These are phyloP conservation scores for Paspalum vaginatum DNA, from an alignment of 176 grass and related monocot genomes.

Conservation along the genomic window DNA sequence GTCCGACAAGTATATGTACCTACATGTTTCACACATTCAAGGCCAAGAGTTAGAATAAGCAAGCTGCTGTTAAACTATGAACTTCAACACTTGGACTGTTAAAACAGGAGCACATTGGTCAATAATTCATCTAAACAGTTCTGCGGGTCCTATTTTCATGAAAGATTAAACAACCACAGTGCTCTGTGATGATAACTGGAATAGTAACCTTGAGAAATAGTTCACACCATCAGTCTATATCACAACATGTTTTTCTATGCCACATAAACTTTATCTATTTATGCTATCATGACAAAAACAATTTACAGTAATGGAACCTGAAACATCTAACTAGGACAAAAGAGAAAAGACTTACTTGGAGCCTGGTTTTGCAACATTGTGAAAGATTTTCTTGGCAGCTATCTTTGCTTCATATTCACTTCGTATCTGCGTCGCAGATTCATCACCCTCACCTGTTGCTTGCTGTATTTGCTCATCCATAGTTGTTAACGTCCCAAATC, in stretches of 20 bases:
- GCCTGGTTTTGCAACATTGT: slow-evolving; percentile 63
- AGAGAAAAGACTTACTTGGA: slow-evolving; percentile 64
- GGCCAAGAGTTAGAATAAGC: not conserved
- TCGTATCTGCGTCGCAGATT: slow-evolving; percentile 58
- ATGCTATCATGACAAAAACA: slow-evolving; percentile 12
- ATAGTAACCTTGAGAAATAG: not conserved
- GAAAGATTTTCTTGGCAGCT: slow-evolving; percentile 80
- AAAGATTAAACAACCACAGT: not conserved
- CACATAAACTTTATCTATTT: not conserved
- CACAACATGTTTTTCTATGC: not conserved
- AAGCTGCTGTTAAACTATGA: slow-evolving; percentile 4
- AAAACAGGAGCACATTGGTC: not conserved
- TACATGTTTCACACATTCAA: slow-evolving; percentile 35
- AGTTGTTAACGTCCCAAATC: slow-evolving; percentile 59
- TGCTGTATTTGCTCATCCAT: slow-evolving; percentile 72
- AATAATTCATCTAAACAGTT: not conserved
- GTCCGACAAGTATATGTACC: slow-evolving; percentile 85
- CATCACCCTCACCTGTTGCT: slow-evolving; percentile 53
- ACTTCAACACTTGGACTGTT: not conserved
- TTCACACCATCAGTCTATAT: not conserved
- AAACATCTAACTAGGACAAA: not conserved
- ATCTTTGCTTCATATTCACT: slow-evolving; percentile 74
- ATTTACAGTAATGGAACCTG: not conserved
- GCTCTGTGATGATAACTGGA: not conserved
- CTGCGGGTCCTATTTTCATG: not conserved